Base-by-base conservation (phyloP, 176 grass and related monocot genomes). In the Dactylis glomerata region DNA sequence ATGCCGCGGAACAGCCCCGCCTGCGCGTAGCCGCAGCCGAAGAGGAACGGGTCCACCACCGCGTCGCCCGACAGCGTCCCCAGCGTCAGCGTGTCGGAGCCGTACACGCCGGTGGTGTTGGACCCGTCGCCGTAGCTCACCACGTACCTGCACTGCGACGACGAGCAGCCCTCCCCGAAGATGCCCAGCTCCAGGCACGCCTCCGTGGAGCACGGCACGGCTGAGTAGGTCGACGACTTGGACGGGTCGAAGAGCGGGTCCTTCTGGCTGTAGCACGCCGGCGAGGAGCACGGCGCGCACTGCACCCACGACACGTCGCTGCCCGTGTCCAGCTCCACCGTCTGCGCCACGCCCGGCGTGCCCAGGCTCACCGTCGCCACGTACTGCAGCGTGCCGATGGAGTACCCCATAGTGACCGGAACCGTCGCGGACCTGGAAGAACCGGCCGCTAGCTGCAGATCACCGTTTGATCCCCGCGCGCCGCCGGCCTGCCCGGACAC, bases 221-320 rank as follows among this genome's bases (percentile, higher is more conserved):
- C 84, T 49, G 87, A 50, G 88, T 96, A 99, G 10, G 96, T 89
- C 12, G 93, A 86, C n/a, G 96, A 96, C 16, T 68, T 56, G 3
- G 89, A 8, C 0, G 96, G 91, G 75, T 94, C 89, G 40, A 96
- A 99, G 23, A 96, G 80, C 32, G 37, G 87, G 78, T 90, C 96
- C 73, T 82, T 69, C 57, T 96, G 96, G 63, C 6, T 4, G 85
- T 99, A 92, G 81, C 96, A 99, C 31, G 77, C 9, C 5, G 87
- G 4, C 26, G 70, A 19, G 52, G 64, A n/a, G 44, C 91, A 96
- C 2, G 94, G 91, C 61, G 70, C 62, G 87, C 94, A 96, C 74
- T 96, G 94, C 84, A 96, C 92, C 94, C 94, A 96, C 11, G 94
- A 93, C 23, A 96, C 82, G 78, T 96, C 94, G 85, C 94, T 96